Evolutionary conservation across 768 basidiomycete species (phyloP).

Genomic region (Amanita jacksonii): DNA sequence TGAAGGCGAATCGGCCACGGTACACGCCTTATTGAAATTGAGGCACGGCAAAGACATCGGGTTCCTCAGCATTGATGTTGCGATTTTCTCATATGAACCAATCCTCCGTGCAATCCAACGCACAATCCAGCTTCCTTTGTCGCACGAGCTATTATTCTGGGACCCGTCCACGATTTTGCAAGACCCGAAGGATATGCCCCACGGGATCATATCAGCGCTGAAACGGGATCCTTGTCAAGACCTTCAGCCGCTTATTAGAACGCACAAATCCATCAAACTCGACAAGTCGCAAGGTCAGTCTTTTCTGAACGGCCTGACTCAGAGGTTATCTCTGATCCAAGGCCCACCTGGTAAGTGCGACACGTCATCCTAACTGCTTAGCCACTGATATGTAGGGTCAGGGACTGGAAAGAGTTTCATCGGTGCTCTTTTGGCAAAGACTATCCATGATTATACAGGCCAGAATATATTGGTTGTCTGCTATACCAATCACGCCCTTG

Average conservation of each 20-base stretch:
- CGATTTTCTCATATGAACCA: slow-evolving; percentile 55
- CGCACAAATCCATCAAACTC: slow-evolving; percentile 32
- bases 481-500: slow-evolving; percentile 68
- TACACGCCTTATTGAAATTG: slow-evolving; percentile 30
- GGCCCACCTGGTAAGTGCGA: slow-evolving; percentile 52
- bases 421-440: slow-evolving; percentile 56
- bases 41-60: slow-evolving; percentile 26
- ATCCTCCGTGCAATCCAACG: slow-evolving; percentile 48
- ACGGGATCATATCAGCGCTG: slow-evolving; percentile 18
- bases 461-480: slow-evolving; percentile 58
- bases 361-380: not conserved
- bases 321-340: slow-evolving; percentile 53
- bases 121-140: slow-evolving; percentile 34
- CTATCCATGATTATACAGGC: slow-evolving; percentile 36
- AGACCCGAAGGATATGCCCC: slow-evolving; percentile 6
- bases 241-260: slow-evolving; percentile 28
- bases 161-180: slow-evolving; percentile 16
- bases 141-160: slow-evolving; percentile 48
- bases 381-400: slow-evolving; percentile 15
- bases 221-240: slow-evolving; percentile 26
- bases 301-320: slow-evolving; percentile 43
- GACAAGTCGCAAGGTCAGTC: slow-evolving; percentile 41
- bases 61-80: slow-evolving; percentile 50
- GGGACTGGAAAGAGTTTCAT: slow-evolving; percentile 73
- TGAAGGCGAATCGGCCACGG: slow-evolving; percentile 29